Evolutionary conservation across 257 asterid genomes (phyloP).

Genomic region (Salvia rosmarinus): DNA sequence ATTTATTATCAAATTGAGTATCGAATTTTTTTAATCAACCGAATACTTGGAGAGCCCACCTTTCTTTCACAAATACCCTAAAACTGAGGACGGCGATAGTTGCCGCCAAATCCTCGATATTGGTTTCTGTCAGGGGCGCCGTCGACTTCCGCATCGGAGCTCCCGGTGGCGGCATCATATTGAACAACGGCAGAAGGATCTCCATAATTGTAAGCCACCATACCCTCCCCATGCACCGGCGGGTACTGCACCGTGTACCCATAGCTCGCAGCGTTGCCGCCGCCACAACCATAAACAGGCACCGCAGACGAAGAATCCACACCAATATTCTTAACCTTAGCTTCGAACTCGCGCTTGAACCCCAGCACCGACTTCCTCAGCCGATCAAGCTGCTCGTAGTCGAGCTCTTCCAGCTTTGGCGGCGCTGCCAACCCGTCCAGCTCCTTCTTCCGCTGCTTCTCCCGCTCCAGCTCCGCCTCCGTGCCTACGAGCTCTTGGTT

Average conservation of each 20-base stretch:
- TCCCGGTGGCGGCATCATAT: background rate
- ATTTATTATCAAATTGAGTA: too few relatives aligned
- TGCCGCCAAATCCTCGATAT: background rate
- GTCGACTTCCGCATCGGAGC: background rate
- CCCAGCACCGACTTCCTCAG: background rate
- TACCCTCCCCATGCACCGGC: background rate
- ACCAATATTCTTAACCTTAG: background rate
- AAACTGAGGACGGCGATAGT: background rate
- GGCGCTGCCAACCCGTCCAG: background rate
- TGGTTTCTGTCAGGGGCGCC: background rate
- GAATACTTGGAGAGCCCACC: too few relatives aligned
- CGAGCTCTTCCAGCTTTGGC: background rate
- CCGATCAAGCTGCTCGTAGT: background rate
- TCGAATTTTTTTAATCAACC: too few relatives aligned
- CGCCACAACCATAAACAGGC: background rate
- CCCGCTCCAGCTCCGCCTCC: constrained; percentile 7
- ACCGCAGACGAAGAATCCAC: background rate
- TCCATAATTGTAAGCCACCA: background rate
- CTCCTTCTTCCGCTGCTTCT: constrained; percentile 10
- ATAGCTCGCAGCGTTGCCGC: background rate
- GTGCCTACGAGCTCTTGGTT: background rate
- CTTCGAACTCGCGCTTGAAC: background rate
- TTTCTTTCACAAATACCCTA: too few relatives aligned
- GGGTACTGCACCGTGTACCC: constrained; percentile 12
- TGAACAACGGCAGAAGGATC: background rate